These are phyloP conservation scores for Xylariaceae sp. DNA, from an alignment of 2,329 filamentous ascomycete species.

Conservation along the genomic window DNA sequence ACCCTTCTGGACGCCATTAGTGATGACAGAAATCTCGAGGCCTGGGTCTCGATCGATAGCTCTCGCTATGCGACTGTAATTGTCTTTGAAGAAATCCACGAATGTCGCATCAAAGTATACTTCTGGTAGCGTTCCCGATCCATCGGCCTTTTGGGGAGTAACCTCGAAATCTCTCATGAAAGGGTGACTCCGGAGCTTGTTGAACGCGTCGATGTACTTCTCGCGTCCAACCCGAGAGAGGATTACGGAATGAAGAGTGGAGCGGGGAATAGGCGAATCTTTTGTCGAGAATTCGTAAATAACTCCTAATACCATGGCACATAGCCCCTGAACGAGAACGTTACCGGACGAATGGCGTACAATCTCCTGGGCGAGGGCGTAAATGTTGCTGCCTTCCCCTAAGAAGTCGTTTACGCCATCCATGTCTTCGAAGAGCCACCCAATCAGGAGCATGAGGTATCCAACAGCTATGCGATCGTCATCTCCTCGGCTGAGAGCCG, in stretches of 20 bases:
- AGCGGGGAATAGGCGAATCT: constrained; percentile 82
- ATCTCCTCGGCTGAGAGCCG: constrained; percentile 67
- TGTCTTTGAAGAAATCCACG: constrained; percentile 92
- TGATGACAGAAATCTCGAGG: constrained; percentile 74
- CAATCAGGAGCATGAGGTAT: constrained; percentile 82
- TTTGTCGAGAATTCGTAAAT: constrained; percentile 97
- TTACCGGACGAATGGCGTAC: constrained; percentile 57
- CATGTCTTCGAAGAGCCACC: constrained; percentile 89
- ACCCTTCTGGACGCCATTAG: constrained; percentile 77
- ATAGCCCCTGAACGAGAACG: constrained; percentile 71
- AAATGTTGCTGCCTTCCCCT: constrained; percentile 85
- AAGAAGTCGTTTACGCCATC: constrained; percentile 91
- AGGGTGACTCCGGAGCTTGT: constrained; percentile 69
- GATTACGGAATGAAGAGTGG: constrained; percentile 74
- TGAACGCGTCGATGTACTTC: constrained; percentile 77
- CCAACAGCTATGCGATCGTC: constrained; percentile 77
- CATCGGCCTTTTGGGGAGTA: constrained; percentile 61
- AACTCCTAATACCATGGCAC: constrained; percentile 77
- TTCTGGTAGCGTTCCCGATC: constrained; percentile 57
- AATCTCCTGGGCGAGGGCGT: constrained; percentile 72
- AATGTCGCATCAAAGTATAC: constrained; percentile 83
- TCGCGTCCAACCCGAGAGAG: constrained; percentile 74
- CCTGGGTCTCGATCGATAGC: constrained; percentile 89
- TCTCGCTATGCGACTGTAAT: constrained; percentile 77
- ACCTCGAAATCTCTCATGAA: constrained; percentile 87